These are phyloP conservation scores for Anacardium occidentale DNA, from an alignment of 345 rosid genomes.

Conservation along the genomic window DNA sequence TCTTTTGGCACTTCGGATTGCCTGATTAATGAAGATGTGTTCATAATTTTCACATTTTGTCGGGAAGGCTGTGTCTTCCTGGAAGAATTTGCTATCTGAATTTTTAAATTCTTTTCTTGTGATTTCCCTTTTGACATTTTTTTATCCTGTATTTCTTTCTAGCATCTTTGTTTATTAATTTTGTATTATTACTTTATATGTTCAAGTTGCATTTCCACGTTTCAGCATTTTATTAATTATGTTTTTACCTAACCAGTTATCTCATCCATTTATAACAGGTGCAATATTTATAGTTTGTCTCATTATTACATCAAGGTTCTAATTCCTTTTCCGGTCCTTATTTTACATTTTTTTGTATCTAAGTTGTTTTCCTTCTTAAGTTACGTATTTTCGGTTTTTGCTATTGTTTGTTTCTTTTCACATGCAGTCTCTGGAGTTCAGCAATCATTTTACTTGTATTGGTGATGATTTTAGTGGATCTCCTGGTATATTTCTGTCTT, in stretches of 20 bases:
- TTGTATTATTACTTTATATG: not conserved
- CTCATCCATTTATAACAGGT: slow-evolving; percentile 47
- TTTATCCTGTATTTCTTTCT: not conserved
- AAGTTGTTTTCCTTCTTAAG: not conserved
- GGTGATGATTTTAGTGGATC: slow-evolving; percentile 82
- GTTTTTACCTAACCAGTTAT: not conserved
- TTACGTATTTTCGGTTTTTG: slow-evolving; percentile 2
- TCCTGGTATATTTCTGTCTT: slow-evolving; percentile 59
- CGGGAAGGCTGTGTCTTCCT: not conserved
- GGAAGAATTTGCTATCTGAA: not conserved
- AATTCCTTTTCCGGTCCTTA: slow-evolving; percentile 25
- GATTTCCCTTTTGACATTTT: not conserved
- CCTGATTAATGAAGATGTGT: not conserved
- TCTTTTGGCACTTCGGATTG: slow-evolving; percentile 4
- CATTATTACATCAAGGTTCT: slow-evolving; percentile 79
- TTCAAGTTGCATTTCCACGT: not conserved
- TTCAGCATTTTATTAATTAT: not conserved
- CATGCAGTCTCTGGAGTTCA: slow-evolving; percentile 82
- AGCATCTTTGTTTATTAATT: not conserved
- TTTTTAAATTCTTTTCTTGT: not conserved
- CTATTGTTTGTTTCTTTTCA: slow-evolving; percentile 22
- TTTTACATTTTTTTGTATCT: slow-evolving; percentile 8
- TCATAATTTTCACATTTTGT: not conserved
- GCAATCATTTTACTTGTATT: slow-evolving; percentile 73
- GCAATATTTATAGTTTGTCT: slow-evolving; percentile 79